Conservation (phyloP, 805 yeast genomes). For the Cyberlindnera veronae region DNA sequence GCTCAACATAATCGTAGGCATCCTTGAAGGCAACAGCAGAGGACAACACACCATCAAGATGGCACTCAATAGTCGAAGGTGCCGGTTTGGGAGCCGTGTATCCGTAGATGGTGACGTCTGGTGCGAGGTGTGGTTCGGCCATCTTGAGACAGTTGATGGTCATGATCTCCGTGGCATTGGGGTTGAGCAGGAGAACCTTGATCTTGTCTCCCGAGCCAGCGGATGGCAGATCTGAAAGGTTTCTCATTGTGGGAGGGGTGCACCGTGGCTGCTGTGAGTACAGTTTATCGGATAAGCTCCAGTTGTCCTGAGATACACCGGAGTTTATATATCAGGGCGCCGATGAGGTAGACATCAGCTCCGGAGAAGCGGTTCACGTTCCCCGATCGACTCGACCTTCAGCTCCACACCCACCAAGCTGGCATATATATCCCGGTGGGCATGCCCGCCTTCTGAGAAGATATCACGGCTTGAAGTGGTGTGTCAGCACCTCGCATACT, state of each 20-base stretch:
- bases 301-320: too few relatives aligned
- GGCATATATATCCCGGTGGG: too few relatives aligned
- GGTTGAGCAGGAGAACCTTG: constrained; percentile 30
- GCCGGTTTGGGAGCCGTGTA: constrained; percentile 30
- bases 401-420: too few relatives aligned
- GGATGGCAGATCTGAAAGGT: constrained; percentile 15
- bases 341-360: too few relatives aligned
- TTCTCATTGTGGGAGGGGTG: too few relatives aligned
- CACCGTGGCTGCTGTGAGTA: too few relatives aligned
- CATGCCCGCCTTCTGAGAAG: too few relatives aligned
- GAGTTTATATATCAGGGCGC: too few relatives aligned
- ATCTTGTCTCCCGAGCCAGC: constrained; percentile 11
- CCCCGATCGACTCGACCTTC: too few relatives aligned
- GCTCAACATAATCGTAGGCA: constrained; percentile 25
- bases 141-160: constrained; percentile 31
- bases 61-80: constrained; percentile 33
- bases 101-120: constrained; percentile 31
- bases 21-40: constrained; percentile 31
- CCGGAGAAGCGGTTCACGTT: background rate
- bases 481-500: too few relatives aligned
- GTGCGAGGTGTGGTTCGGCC: constrained; percentile 28
- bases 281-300: too few relatives aligned
- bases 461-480: too few relatives aligned
- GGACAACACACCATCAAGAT: constrained; percentile 33
- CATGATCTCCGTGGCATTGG: constrained; percentile 31